Percentiles rank a stretch among this genome's conserved stretches.
Evolutionary conservation across 495 filamentous ascomycete genomes (phyloP).

Genomic region (Tetracladium setigerum): DNA sequence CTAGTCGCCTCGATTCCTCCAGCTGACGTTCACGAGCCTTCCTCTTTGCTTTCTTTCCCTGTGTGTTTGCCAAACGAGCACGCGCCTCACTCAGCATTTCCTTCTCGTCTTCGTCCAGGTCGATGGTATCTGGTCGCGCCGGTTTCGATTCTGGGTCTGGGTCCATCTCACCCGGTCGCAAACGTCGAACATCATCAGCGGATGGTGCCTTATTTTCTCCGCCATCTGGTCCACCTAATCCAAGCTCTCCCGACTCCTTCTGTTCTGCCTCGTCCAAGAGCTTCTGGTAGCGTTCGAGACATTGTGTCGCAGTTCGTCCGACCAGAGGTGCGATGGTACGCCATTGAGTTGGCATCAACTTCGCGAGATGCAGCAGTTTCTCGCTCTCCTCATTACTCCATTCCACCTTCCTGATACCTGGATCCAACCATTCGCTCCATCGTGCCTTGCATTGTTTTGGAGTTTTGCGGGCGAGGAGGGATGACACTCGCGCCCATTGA

Average conservation of each 20-base stretch:
- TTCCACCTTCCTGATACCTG: constrained; percentile 94
- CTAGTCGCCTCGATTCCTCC: constrained; percentile 85
- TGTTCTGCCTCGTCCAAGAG: constrained; percentile 93
- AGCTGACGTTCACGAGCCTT: constrained; percentile 94
- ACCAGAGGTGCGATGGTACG: constrained; percentile 96
- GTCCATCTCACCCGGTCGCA: constrained; percentile 90
- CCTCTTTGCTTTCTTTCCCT: constrained; percentile 97
- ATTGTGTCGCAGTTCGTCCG: constrained; percentile 92
- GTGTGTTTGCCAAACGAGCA: constrained; percentile 91
- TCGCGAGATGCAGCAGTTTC: constrained; percentile 90
- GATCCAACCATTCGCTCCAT: constrained; percentile 98
- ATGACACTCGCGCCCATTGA: constrained; percentile 98
- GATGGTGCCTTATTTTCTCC: constrained; percentile 82
- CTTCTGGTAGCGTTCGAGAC: constrained; percentile 93
- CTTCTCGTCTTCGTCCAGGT: constrained; percentile 98
- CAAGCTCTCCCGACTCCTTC: constrained; percentile 72
- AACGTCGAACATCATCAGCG: constrained; percentile 84
- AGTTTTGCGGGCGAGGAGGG: constrained; percentile 92
- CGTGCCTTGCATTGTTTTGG: constrained; percentile 98
- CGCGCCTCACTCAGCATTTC: constrained; percentile 98
- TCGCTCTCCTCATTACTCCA: constrained; percentile 99
- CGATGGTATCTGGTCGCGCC: constrained; percentile 93
- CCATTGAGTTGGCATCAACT: constrained; percentile 99
- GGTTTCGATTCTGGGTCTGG: constrained; percentile 96
- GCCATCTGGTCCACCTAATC: constrained; percentile 78